Percentiles rank a stretch among this genome's conserved stretches.
Evolutionary conservation across 169 alveolate species (phyloP).

Genomic region (Cryptosporidium viatorum): DNA sequence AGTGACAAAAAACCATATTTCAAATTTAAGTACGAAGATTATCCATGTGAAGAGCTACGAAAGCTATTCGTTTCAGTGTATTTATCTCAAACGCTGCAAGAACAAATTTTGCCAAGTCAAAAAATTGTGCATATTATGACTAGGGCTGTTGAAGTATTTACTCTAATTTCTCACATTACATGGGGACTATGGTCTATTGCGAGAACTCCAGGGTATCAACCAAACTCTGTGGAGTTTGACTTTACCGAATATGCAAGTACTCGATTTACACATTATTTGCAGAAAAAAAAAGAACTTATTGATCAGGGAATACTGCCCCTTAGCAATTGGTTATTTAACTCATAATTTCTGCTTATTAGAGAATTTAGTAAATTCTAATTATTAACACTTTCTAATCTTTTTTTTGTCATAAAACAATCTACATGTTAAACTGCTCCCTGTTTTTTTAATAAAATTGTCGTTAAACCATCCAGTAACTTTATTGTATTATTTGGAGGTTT

Average conservation of each 20-base stretch:
- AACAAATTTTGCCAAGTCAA: conserved; percentile 57
- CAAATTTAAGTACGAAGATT: conserved; percentile 75
- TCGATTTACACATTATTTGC: conserved; percentile 42
- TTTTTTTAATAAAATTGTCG: too few species aligned
- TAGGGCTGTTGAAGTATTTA: conserved; percentile 80
- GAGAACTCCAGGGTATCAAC: conserved; percentile 74
- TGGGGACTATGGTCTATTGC: conserved; percentile 85
- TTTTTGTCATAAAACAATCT: background rate
- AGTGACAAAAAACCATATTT: conserved; percentile 79
- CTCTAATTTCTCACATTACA: conserved; percentile 81
- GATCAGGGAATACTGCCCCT: conserved; percentile 50
- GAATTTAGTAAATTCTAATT: background rate
- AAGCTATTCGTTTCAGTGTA: conserved; percentile 80
- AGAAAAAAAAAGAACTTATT: conserved; percentile 40
- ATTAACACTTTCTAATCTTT: background rate
- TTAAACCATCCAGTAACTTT: background rate
- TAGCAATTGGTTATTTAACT: background rate
- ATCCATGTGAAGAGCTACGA: conserved; percentile 81
- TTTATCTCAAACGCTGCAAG: conserved; percentile 78
- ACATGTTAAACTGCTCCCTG: background rate
- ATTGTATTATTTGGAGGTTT: background rate
- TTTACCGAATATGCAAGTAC: conserved; percentile 75
- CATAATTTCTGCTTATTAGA: background rate
- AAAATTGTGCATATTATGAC: conserved; percentile 77
- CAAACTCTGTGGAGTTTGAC: conserved; percentile 77